Percentiles rank a stretch among this genome's conserved stretches.
phyloP scores from a whole-genome alignment of 495 filamentous ascomycete genomes.

The Aspergillus sclerotioniger region DNA sequence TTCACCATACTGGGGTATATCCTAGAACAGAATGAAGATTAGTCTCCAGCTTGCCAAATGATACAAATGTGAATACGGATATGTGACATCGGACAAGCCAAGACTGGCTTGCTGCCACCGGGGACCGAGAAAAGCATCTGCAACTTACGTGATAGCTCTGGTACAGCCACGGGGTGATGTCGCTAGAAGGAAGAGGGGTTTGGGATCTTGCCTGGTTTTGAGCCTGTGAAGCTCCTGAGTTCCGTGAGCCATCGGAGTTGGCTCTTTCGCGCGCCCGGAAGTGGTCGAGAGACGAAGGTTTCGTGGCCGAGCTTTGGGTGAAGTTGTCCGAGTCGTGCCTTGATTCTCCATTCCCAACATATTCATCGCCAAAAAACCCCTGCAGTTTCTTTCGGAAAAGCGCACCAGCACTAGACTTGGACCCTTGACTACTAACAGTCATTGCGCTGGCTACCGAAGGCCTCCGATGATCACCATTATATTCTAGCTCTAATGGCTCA shows the following conservation, averaged over 20 bases:
- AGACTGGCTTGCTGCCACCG: too few relatives aligned
- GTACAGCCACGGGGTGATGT: constrained; percentile 94
- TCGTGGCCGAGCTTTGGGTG: constrained; percentile 46
- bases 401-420: constrained; percentile 71
- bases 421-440: constrained; percentile 87
- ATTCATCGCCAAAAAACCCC: constrained; percentile 87
- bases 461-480: constrained; percentile 70
- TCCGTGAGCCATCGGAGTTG: constrained; percentile 62
- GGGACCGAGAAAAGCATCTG: neutral
- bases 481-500: constrained; percentile 66
- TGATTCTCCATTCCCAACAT: constrained; percentile 55
- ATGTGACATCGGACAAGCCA: neutral
- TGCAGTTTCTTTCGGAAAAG: constrained; percentile 73
- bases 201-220: constrained; percentile 69
- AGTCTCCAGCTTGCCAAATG: neutral
- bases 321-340: constrained; percentile 72
- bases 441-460: constrained; percentile 88
- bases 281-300: constrained; percentile 56
- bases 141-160: constrained; percentile 75
- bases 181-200: constrained; percentile 84
- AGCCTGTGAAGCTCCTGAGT: constrained; percentile 46
- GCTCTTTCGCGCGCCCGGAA: constrained; percentile 65
- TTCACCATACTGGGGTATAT: constrained; percentile 78
- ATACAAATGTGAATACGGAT: constrained; percentile 3
- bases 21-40: constrained; percentile 39